Evolutionary conservation across 257 asterid species (phyloP).

Genomic region (Ophiorrhiza pumila): DNA sequence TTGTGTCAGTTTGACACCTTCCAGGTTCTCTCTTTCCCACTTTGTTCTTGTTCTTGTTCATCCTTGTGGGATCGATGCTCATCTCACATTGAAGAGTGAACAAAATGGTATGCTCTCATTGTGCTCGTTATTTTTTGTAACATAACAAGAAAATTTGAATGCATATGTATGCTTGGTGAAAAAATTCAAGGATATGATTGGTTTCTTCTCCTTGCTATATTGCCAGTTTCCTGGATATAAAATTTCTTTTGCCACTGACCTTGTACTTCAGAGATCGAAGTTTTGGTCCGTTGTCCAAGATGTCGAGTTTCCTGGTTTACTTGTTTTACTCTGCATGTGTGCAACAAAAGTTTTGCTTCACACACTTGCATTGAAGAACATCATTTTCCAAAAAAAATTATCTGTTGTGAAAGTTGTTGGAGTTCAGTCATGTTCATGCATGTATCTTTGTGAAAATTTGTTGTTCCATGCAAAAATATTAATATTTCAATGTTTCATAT

Average conservation of each 20-base stretch:
- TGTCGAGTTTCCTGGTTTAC: too few relatives aligned
- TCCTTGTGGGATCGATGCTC: neutral
- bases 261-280: too few relatives aligned
- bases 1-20: neutral
- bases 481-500: neutral
- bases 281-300: too few relatives aligned
- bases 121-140: neutral
- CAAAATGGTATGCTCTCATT: neutral
- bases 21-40: neutral
- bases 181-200: neutral
- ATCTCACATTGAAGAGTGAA: conserved; percentile 6
- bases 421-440: neutral
- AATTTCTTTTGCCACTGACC: too few relatives aligned
- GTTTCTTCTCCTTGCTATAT: neutral
- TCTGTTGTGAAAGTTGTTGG: neutral
- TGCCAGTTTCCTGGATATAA: too few relatives aligned
- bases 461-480: neutral
- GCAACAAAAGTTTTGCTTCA: too few relatives aligned
- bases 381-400: too few relatives aligned
- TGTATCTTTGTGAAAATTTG: too few relatives aligned
- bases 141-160: neutral
- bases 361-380: too few relatives aligned
- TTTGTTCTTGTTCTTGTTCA: conserved; percentile 7
- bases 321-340: too few relatives aligned
- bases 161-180: neutral